Percentiles rank a stretch among this genome's conserved stretches.
These are phyloP conservation scores for Amaranthus hypochondriacus DNA, from an alignment of 148 eudicot genomes.

Conservation along the genomic window DNA sequence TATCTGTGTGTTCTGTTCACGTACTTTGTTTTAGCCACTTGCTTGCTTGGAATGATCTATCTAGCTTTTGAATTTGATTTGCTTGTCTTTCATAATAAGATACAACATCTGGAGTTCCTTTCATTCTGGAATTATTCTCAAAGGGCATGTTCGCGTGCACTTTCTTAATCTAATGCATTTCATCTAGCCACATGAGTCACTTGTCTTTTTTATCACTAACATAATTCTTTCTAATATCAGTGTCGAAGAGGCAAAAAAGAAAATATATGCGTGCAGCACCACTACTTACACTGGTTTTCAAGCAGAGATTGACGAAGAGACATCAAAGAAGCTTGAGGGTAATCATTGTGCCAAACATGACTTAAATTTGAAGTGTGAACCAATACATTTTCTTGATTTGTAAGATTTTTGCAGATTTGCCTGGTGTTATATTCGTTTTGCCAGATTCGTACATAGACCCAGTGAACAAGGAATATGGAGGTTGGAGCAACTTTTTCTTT, in stretches of 20 bases:
- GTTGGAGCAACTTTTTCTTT: slow-evolving; percentile 30
- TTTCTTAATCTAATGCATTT: background rate
- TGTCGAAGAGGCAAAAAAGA: slow-evolving; percentile 90
- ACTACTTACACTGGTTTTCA: slow-evolving; percentile 84
- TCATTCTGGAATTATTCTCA: background rate
- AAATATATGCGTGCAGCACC: slow-evolving; percentile 88
- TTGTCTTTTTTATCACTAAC: background rate
- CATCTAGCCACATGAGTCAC: background rate
- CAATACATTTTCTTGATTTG: background rate
- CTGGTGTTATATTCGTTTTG: slow-evolving; percentile 79
- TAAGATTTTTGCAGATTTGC: slow-evolving; percentile 44
- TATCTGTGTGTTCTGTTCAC: background rate
- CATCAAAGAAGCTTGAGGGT: slow-evolving; percentile 72
- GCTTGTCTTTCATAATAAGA: background rate
- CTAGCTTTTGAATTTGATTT: background rate
- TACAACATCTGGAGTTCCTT: background rate
- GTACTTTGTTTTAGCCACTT: background rate
- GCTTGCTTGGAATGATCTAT: background rate
- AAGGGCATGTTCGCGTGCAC: background rate
- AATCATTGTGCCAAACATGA: background rate
- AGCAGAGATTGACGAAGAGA: slow-evolving; percentile 68
- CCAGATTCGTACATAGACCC: slow-evolving; percentile 99
- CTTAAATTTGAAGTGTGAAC: background rate
- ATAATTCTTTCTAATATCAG: slow-evolving; percentile 29
- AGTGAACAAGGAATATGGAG: slow-evolving; percentile 92